These are phyloP conservation scores for Calonectria henricotiae DNA, from an alignment of 2,329 filamentous ascomycete species.

Conservation along the genomic window DNA sequence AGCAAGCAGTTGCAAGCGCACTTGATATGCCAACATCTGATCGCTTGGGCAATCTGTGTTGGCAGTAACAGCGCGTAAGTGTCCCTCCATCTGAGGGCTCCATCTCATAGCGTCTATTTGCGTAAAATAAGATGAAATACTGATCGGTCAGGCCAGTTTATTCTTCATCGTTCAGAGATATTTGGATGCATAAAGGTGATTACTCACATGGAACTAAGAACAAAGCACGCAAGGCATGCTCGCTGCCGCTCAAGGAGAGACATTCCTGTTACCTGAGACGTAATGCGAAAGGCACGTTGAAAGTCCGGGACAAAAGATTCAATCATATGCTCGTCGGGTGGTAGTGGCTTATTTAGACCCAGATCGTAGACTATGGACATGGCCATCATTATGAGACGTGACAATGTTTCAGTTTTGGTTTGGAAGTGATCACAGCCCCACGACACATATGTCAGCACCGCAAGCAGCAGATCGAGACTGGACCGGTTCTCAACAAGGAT, in stretches of 20 bases:
- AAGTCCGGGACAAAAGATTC: constrained; percentile 5
- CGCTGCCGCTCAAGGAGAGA: constrained; percentile 7
- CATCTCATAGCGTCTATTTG: constrained; percentile 25
- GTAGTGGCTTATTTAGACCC: constrained; percentile 14
- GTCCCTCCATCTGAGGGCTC: constrained; percentile 19
- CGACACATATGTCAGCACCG: constrained; percentile 10
- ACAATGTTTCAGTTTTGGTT: background rate
- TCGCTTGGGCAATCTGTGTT: constrained; percentile 18
- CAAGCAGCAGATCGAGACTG: constrained; percentile 12
- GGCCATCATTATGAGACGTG: constrained; percentile 7
- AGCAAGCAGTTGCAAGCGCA: constrained; percentile 2
- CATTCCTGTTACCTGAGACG: background rate
- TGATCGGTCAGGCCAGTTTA: background rate
- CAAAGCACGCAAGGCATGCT: constrained; percentile 12
- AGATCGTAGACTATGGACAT: constrained; percentile 11
- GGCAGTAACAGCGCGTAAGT: background rate
- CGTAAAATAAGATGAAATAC: constrained; percentile 20
- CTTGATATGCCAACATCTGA: constrained; percentile 7
- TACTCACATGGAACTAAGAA: constrained; percentile 24
- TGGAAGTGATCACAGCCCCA: constrained; percentile 14
- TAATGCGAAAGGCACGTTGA: background rate
- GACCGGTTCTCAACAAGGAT: background rate
- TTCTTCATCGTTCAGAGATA: background rate
- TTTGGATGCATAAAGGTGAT: background rate
- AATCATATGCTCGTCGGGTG: constrained; percentile 5